Conservation (phyloP, 2,329 filamentous ascomycete species). For the Didymella sp. region DNA sequence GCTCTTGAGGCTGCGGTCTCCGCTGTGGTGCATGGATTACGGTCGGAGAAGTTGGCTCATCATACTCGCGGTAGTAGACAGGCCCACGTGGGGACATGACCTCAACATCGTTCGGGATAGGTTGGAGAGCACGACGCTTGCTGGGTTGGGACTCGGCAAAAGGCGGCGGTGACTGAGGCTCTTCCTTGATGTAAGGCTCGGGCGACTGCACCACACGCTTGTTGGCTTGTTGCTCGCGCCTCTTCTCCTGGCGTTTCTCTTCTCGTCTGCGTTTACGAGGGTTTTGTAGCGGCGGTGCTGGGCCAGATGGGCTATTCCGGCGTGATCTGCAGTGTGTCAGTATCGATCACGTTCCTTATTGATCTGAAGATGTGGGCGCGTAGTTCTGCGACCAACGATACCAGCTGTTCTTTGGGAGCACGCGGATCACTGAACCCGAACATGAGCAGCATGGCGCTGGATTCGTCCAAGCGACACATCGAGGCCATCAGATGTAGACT, state of each 20-base stretch:
- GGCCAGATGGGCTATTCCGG: constrained; percentile 55
- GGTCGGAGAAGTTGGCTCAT: constrained; percentile 50
- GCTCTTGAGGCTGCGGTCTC: constrained; percentile 52
- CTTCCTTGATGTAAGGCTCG: constrained; percentile 66
- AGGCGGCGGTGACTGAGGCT: constrained; percentile 67
- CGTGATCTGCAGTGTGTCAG: constrained; percentile 33
- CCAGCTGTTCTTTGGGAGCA: not conserved
- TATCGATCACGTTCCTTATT: too few relatives aligned
- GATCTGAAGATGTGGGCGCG: too few relatives aligned
- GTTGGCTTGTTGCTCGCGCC: constrained; percentile 48
- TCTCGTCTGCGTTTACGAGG: constrained; percentile 61
- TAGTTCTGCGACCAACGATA: not conserved
- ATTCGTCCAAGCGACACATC: not conserved
- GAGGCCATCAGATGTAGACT: not conserved
- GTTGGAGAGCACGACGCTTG: constrained; percentile 50
- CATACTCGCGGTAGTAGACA: constrained; percentile 58
- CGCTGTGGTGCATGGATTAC: constrained; percentile 50
- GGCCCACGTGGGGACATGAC: constrained; percentile 51
- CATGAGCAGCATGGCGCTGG: not conserved
- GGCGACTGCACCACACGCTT: constrained; percentile 45
- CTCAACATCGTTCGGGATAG: constrained; percentile 49
- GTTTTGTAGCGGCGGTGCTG: constrained; percentile 53
- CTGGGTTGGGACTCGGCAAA: constrained; percentile 55
- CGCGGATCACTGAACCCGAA: not conserved
- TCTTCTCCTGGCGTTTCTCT: constrained; percentile 45